These are phyloP conservation scores for Cucurbita pepo DNA, from an alignment of 306 rosid genomes.

Conservation along the genomic window DNA sequence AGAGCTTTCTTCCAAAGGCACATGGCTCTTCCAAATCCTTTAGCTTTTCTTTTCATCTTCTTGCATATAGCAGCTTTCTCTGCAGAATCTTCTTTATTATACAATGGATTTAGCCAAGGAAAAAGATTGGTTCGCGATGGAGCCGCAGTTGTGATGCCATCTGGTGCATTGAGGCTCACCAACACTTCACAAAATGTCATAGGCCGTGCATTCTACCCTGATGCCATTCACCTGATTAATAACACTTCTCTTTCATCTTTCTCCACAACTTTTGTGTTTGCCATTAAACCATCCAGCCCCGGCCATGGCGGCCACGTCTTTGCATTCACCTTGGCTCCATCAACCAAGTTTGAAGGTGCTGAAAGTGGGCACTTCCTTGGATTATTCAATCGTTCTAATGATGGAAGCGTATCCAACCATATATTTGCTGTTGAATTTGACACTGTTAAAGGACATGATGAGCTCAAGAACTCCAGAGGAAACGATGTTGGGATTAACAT, in stretches of 20 bases:
- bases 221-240: constrained; percentile 13
- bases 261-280: constrained; percentile 48
- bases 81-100: constrained; percentile 4
- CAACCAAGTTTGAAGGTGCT: constrained; percentile 19
- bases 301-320: constrained; percentile 45
- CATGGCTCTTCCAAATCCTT: constrained; percentile 19
- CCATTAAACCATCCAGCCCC: constrained; percentile 22
- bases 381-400: constrained; percentile 18
- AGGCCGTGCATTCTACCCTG: constrained; percentile 36
- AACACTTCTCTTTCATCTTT: constrained; percentile 20
- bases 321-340: constrained; percentile 41
- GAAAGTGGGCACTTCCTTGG: constrained; percentile 33
- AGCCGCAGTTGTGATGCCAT: constrained; percentile 15
- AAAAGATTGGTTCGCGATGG: constrained; percentile 2
- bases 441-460: constrained; percentile 34
- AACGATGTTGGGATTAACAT: constrained; percentile 47
- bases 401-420: constrained; percentile 10
- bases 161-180: constrained; percentile 30
- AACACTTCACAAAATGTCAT: constrained; percentile 7
- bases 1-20: neutral
- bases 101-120: constrained; percentile 27
- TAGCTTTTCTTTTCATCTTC: constrained; percentile 17
- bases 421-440: constrained; percentile 53
- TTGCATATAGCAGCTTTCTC: neutral
- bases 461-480: constrained; percentile 7